These are phyloP conservation scores for Cadophora sp. DNA, from an alignment of 2,329 filamentous ascomycete species.

Conservation along the genomic window DNA sequence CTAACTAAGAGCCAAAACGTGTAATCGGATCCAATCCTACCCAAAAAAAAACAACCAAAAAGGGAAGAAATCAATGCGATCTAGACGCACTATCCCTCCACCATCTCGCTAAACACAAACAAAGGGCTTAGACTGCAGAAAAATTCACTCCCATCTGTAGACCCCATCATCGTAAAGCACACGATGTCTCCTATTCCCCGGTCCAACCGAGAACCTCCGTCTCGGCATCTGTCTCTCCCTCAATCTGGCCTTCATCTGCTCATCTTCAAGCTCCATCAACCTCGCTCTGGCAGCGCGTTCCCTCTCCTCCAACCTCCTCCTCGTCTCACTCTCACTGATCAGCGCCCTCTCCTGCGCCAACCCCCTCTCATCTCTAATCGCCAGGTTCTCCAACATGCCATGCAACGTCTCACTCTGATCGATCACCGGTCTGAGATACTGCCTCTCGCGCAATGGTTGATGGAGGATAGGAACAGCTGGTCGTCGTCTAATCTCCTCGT, in stretches of 20 bases:
- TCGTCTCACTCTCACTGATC: slow-evolving; percentile 24
- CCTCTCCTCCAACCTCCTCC: slow-evolving; percentile 28
- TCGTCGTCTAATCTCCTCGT: slow-evolving; percentile 41
- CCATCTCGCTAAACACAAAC: not conserved
- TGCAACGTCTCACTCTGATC: slow-evolving; percentile 31
- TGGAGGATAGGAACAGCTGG: slow-evolving; percentile 38
- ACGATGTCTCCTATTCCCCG: slow-evolving; percentile 35
- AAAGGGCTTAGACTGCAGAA: not conserved
- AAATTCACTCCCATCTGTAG: slow-evolving; percentile 41
- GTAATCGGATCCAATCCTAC: not conserved
- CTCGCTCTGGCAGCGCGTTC: slow-evolving; percentile 21
- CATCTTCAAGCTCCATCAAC: slow-evolving; percentile 30
- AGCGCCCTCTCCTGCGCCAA: slow-evolving; percentile 27
- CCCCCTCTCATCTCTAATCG: slow-evolving; percentile 21
- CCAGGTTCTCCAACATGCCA: slow-evolving; percentile 31
- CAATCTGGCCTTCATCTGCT: slow-evolving; percentile 35
- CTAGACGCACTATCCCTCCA: not conserved
- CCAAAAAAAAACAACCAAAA: slow-evolving; percentile 8
- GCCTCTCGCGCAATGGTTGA: slow-evolving; percentile 19
- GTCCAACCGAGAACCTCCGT: slow-evolving; percentile 35
- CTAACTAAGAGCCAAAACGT: not conserved
- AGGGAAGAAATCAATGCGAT: slow-evolving; percentile 11
- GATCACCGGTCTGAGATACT: slow-evolving; percentile 32
- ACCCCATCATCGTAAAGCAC: slow-evolving; percentile 43
- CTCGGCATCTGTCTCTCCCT: slow-evolving; percentile 38